Evolutionary conservation across 169 alveolate genomes (phyloP).

Genomic region (Amoebophrya sp.): DNA sequence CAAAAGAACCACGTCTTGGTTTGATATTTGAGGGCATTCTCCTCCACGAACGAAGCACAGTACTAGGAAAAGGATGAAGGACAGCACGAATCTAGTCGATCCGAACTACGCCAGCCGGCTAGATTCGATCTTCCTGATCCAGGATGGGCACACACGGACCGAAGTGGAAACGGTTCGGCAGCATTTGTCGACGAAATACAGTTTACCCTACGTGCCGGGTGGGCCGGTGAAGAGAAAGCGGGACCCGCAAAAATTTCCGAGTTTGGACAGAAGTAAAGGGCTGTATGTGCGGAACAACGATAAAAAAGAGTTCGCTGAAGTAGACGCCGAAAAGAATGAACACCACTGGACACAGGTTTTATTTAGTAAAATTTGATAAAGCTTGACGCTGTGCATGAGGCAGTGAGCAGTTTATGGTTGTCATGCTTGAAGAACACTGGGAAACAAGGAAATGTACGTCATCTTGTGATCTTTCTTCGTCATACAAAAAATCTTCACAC

Average conservation of each 20-base stretch:
- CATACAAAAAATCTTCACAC: neutral
- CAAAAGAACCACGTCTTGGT: no score
- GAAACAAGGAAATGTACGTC: neutral
- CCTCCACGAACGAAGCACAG: no score
- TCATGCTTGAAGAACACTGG: neutral
- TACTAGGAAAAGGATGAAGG: no score
- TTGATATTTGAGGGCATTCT: no score
- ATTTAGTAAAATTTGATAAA: no score
- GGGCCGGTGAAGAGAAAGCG: neutral
- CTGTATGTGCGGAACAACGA: neutral
- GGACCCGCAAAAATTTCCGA: neutral
- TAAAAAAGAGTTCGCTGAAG: neutral
- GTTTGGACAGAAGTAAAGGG: neutral
- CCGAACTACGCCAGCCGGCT: no score
- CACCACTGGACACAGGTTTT: neutral
- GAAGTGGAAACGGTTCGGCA: neutral
- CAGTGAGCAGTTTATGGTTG: neutral
- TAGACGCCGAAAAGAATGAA: neutral
- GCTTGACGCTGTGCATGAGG: neutral
- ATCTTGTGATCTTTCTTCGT: neutral
- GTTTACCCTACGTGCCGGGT: neutral
- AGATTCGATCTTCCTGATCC: neutral
- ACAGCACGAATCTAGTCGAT: no score
- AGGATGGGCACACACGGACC: constrained; percentile 3
- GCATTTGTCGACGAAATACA: neutral